Percentiles rank a stretch among this genome's conserved stretches.
These are phyloP conservation scores for Gossypium turneri DNA, from an alignment of 345 rosid species.

Conservation along the genomic window DNA sequence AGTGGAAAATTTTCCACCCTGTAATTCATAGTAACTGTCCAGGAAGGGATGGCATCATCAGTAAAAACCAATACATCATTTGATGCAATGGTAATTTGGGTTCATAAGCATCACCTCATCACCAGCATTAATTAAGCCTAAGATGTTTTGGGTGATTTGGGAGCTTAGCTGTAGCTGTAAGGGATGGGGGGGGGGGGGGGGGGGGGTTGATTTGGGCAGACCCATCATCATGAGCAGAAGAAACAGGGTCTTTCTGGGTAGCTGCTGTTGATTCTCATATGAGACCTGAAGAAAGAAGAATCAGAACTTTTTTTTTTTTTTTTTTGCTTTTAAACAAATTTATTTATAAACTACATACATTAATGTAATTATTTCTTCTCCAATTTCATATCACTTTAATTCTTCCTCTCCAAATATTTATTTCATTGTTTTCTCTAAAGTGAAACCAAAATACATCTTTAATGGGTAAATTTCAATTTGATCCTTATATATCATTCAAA, in stretches of 20 bases:
- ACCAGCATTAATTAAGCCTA: not conserved
- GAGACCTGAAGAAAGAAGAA: not conserved
- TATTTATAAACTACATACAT: too few species aligned
- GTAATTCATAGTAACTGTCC: constrained; percentile 71
- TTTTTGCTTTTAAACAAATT: too few species aligned
- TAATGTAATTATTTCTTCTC: too few species aligned
- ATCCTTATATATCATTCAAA: too few species aligned
- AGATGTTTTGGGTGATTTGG: not conserved
- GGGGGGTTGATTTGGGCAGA: not conserved
- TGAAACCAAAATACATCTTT: too few species aligned
- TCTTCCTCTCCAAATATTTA: too few species aligned
- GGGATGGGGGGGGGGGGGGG: not conserved
- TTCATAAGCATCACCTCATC: constrained; percentile 37
- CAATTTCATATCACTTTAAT: too few species aligned
- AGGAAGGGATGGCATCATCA: too few species aligned
- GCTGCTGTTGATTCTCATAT: not conserved
- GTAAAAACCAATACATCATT: constrained; percentile 73
- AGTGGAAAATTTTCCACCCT: constrained; percentile 40
- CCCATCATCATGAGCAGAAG: not conserved
- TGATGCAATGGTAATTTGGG: constrained; percentile 53
- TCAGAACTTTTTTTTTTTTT: not conserved
- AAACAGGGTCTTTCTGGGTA: not conserved
- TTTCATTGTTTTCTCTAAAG: too few species aligned
- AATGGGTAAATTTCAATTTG: too few species aligned
- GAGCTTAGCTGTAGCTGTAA: not conserved